phyloP scores from a whole-genome alignment of 805 yeast species.

The Maudiozyma turicensis region DNA sequence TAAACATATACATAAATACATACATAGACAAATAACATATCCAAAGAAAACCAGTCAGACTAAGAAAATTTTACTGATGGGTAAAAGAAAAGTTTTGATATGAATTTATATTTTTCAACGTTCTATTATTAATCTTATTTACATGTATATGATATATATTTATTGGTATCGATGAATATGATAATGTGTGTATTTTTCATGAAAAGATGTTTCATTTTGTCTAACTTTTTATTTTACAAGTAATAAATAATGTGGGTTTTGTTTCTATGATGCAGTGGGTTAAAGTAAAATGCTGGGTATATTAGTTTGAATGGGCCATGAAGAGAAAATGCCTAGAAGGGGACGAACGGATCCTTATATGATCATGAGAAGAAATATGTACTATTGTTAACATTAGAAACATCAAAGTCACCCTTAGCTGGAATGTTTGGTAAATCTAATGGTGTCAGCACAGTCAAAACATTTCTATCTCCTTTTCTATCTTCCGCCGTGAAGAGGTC shows the following conservation, averaged over 20 bases:
- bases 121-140: neutral
- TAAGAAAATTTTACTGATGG: too few relatives aligned
- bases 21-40: neutral
- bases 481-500: slow-evolving; percentile 7
- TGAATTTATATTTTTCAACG: too few relatives aligned
- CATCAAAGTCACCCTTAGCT: slow-evolving; percentile 75
- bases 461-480: slow-evolving; percentile 5
- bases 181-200: neutral
- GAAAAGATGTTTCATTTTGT: neutral
- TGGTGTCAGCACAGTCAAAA: slow-evolving; percentile 45
- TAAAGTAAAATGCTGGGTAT: too few relatives aligned
- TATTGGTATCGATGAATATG: neutral
- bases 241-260: too few relatives aligned
- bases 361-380: slow-evolving; percentile 57
- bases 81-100: too few relatives aligned
- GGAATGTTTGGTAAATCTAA: slow-evolving; percentile 66
- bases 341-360: neutral
- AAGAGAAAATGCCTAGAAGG: too few relatives aligned
- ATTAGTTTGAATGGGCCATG: too few relatives aligned
- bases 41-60: too few relatives aligned
- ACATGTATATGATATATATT: neutral
- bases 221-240: too few relatives aligned
- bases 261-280: too few relatives aligned
- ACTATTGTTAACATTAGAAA: slow-evolving; percentile 58
- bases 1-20: slow-evolving; percentile 2